phyloP scores from a whole-genome alignment of 2,329 filamentous ascomycete species.

The Lecanicillium sp. region DNA sequence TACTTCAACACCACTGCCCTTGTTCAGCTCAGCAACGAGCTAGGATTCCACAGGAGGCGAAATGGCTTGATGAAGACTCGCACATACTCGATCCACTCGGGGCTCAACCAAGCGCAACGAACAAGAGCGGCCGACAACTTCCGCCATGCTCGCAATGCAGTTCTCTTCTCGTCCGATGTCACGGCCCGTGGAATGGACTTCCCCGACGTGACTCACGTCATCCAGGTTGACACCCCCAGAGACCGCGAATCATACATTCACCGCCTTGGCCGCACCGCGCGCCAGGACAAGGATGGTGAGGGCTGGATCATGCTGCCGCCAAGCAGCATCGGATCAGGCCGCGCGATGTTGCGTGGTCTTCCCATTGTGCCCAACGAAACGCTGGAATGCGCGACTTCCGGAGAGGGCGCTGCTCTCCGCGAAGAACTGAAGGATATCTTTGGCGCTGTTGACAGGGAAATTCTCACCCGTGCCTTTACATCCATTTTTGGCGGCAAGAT shows the following conservation, averaged over 20 bases:
- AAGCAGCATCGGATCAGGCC: conserved; percentile 40
- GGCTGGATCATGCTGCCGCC: conserved; percentile 60
- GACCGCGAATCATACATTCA: conserved; percentile 69
- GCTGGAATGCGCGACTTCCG: conserved; percentile 44
- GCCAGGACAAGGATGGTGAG: conserved; percentile 65
- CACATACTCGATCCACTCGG: conserved; percentile 65
- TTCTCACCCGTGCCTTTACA: conserved; percentile 40
- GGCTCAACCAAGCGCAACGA: conserved; percentile 61
- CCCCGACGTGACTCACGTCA: conserved; percentile 70
- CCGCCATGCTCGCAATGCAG: conserved; percentile 51
- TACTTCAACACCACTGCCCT: conserved; percentile 78
- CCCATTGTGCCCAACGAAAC: conserved; percentile 49
- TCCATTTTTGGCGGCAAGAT: conserved; percentile 47
- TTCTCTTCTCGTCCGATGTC: conserved; percentile 73
- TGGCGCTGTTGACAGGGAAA: conserved; percentile 23
- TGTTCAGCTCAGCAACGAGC: conserved; percentile 55
- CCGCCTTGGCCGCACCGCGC: conserved; percentile 67
- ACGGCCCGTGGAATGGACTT: conserved; percentile 80
- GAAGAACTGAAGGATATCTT: conserved; percentile 36
- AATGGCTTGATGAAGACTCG: conserved; percentile 29
- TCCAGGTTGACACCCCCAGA: conserved; percentile 60
- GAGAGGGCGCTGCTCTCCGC: conserved; percentile 37
- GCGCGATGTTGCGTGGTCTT: conserved; percentile 46
- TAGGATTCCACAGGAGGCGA: conserved; percentile 34
- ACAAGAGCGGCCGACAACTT: conserved; percentile 67